These are phyloP conservation scores for Globisporangium paddicum DNA, from an alignment of 352 stramenopile genomes.

Conservation along the genomic window DNA sequence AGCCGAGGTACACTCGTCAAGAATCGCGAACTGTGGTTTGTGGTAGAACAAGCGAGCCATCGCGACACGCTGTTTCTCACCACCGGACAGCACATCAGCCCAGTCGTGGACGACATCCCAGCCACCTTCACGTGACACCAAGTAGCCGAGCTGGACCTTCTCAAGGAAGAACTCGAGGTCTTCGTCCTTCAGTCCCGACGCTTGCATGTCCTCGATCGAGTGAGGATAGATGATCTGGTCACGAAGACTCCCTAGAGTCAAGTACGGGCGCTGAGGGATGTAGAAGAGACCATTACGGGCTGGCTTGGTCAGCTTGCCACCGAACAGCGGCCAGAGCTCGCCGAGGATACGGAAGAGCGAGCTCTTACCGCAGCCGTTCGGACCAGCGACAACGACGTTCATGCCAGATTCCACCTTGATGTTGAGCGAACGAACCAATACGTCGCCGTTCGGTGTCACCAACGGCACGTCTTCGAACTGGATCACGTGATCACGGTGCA, in stretches of 20 bases:
- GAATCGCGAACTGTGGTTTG: constrained; percentile 87
- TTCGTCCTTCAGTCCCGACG: constrained; percentile 41
- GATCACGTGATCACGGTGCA: constrained; percentile 70
- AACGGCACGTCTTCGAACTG: constrained; percentile 87
- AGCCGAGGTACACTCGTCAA: constrained; percentile 86
- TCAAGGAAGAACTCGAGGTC: constrained; percentile 70
- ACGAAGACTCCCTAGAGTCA: constrained; percentile 80
- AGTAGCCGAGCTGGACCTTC: constrained; percentile 76
- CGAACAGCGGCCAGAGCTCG: constrained; percentile 85
- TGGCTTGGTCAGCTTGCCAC: constrained; percentile 72
- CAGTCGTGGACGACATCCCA: constrained; percentile 85
- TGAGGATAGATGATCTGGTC: constrained; percentile 91
- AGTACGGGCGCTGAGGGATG: constrained; percentile 87
- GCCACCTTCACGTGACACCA: constrained; percentile 67
- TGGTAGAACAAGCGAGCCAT: constrained; percentile 90
- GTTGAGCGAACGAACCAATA: constrained; percentile 79
- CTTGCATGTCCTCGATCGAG: constrained; percentile 60
- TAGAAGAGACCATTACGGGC: constrained; percentile 86
- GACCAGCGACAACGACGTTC: constrained; percentile 85
- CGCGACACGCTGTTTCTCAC: constrained; percentile 89
- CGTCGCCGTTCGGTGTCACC: constrained; percentile 84
- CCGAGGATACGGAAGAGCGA: constrained; percentile 87
- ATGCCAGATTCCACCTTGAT: constrained; percentile 84
- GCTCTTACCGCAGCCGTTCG: constrained; percentile 86
- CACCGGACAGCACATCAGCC: constrained; percentile 83